Percentiles rank a stretch among this genome's conserved stretches.
Evolutionary conservation across 306 rosid species (phyloP).

Genomic region (Biancaea sappan): DNA sequence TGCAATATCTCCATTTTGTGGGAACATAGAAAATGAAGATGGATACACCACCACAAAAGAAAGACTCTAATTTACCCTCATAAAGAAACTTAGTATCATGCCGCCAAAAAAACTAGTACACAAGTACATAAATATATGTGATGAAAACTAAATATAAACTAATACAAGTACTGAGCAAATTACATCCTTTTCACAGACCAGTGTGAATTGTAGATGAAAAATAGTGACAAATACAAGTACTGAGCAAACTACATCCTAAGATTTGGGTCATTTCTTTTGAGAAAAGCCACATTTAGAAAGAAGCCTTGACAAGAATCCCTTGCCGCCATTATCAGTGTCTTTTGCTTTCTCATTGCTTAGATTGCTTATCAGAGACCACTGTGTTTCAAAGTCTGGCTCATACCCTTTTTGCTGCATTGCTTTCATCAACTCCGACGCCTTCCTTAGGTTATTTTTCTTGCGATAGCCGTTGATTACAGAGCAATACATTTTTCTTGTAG

Average conservation of each 20-base stretch:
- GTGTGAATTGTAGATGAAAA: neutral
- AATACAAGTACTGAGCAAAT: neutral
- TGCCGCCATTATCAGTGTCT: slow-evolving; percentile 37
- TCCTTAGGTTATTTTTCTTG: slow-evolving; percentile 57
- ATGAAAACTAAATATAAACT: neutral
- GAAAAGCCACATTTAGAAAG: slow-evolving; percentile 74
- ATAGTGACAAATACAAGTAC: neutral
- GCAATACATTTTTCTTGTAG: slow-evolving; percentile 62
- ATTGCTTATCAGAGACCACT: slow-evolving; percentile 89
- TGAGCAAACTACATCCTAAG: neutral
- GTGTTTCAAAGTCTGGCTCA: slow-evolving; percentile 86
- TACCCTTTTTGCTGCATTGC: slow-evolving; percentile 78
- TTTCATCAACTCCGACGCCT: slow-evolving; percentile 70
- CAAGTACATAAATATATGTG: neutral
- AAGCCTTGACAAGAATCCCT: slow-evolving; percentile 78
- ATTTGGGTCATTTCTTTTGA: slow-evolving; percentile 34
- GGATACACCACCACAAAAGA: too few species aligned
- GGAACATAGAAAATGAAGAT: too few species aligned
- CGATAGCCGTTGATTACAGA: slow-evolving; percentile 58
- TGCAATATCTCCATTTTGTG: too few species aligned
- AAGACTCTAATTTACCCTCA: too few species aligned
- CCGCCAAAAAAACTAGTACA: neutral
- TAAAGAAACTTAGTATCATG: neutral
- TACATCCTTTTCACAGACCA: neutral
- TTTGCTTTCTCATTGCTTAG: slow-evolving; percentile 50